Conservation (phyloP, 306 rosid genomes). For the Vigna hirtella region DNA sequence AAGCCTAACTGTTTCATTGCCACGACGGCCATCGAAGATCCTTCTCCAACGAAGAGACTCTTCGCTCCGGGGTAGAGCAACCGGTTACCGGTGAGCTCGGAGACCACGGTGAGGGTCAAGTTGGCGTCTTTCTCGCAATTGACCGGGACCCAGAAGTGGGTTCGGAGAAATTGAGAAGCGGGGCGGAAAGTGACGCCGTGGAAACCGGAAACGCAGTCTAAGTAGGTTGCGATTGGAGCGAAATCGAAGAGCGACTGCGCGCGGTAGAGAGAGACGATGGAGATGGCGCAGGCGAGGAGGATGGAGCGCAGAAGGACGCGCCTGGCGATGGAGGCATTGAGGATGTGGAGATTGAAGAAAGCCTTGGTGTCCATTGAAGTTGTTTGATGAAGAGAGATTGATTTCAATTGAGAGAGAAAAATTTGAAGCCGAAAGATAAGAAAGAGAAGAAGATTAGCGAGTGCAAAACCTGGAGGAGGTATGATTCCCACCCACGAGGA, state of each 20-base stretch:
- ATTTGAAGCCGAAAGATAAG: constrained; percentile 39
- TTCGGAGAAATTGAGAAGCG: constrained; percentile 53
- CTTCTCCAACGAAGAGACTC: constrained; percentile 86
- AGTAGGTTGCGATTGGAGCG: constrained; percentile 41
- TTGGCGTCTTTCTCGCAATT: constrained; percentile 58
- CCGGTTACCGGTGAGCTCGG: constrained; percentile 59
- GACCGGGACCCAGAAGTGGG: constrained; percentile 58
- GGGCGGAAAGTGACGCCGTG: constrained; percentile 36
- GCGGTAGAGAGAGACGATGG: constrained; percentile 61
- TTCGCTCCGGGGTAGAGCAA: constrained; percentile 55
- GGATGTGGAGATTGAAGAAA: constrained; percentile 54
- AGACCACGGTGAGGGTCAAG: constrained; percentile 67
- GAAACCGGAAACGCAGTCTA: constrained; percentile 50
- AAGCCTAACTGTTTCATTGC: constrained; percentile 80
- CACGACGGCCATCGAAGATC: constrained; percentile 58
- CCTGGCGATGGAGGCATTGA: constrained; percentile 62
- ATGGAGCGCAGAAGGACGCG: constrained; percentile 66
- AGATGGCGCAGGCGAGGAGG: constrained; percentile 60
- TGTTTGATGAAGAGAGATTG: neutral
- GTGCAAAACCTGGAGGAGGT: constrained; percentile 95
- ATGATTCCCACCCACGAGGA: constrained; percentile 99
- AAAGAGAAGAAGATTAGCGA: constrained; percentile 57
- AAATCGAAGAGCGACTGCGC: constrained; percentile 51
- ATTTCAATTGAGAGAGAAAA: neutral
- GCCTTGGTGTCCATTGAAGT: constrained; percentile 59